Evolutionary conservation across 2,329 filamentous ascomycete genomes (phyloP).

Genomic region (Biscogniauxia mediterranea): DNA sequence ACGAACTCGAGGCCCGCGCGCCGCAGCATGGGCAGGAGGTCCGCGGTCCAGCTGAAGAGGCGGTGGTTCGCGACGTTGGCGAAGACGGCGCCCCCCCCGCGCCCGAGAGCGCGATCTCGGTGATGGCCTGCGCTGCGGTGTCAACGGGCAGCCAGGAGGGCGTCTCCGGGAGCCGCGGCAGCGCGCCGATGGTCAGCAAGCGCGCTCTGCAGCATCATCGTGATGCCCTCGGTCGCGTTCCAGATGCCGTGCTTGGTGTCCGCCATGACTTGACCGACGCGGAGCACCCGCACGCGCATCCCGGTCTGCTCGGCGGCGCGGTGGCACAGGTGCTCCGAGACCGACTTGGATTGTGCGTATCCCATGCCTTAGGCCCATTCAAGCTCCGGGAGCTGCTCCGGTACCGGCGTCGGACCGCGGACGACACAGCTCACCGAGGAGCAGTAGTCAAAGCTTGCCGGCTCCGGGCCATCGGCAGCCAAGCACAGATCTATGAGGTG

Average conservation of each 20-base stretch:
- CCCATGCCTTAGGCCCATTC: slow-evolving; percentile 41
- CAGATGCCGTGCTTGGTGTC: slow-evolving; percentile 47
- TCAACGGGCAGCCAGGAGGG: slow-evolving; percentile 48
- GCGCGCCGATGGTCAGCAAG: slow-evolving; percentile 39
- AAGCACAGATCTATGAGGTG: slow-evolving; percentile 42
- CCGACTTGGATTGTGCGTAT: slow-evolving; percentile 43
- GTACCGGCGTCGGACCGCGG: slow-evolving; percentile 32
- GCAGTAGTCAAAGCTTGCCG: slow-evolving; percentile 44
- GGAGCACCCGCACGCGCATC: slow-evolving; percentile 37
- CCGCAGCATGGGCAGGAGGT: slow-evolving; percentile 49
- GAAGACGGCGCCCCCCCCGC: slow-evolving; percentile 33
- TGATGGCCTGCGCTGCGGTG: slow-evolving; percentile 39
- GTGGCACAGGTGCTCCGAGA: slow-evolving; percentile 38
- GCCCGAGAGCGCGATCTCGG: slow-evolving; percentile 37
- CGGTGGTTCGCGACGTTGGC: slow-evolving; percentile 49
- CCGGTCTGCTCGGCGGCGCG: slow-evolving; percentile 33
- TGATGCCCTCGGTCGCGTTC: slow-evolving; percentile 52
- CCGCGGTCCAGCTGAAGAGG: slow-evolving; percentile 47
- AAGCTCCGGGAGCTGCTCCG: slow-evolving; percentile 36
- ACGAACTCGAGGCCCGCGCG: slow-evolving; percentile 46
- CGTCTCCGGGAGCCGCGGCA: slow-evolving; percentile 46
- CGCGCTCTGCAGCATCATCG: slow-evolving; percentile 48
- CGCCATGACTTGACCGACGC: slow-evolving; percentile 51
- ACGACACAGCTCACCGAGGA: slow-evolving; percentile 48
- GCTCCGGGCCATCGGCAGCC: slow-evolving; percentile 1